Conservation (phyloP, 768 basidiomycete genomes). For the Ramaria rubella region DNA sequence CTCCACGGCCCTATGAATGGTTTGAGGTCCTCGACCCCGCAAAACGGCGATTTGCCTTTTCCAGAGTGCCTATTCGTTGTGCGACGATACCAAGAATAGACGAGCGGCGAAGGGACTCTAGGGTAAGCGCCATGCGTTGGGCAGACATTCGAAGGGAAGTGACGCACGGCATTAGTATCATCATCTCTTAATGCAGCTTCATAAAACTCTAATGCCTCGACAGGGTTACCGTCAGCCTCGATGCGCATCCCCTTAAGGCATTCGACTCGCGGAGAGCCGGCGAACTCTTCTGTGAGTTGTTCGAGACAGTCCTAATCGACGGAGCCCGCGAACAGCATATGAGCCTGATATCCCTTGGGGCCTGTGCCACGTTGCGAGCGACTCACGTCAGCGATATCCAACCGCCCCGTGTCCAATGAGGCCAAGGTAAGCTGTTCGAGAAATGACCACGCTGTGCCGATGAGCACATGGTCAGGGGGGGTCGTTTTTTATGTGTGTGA, state of each 20-base stretch:
- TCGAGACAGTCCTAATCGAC: slow-evolving; percentile 51
- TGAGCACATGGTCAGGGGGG: slow-evolving; percentile 1
- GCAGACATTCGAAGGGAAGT: background rate
- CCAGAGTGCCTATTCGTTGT: slow-evolving; percentile 53
- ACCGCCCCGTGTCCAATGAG: slow-evolving; percentile 64
- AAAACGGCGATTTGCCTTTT: slow-evolving; percentile 77
- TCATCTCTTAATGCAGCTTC: slow-evolving; percentile 53
- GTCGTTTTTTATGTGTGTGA: background rate
- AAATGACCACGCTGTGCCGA: slow-evolving; percentile 63
- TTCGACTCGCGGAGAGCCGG: slow-evolving; percentile 72
- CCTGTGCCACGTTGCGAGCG: background rate
- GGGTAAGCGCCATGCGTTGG: background rate
- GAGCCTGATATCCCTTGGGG: too few species aligned
- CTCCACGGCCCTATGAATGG: slow-evolving; percentile 58
- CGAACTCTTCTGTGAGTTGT: slow-evolving; percentile 60
- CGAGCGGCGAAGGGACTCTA: background rate
- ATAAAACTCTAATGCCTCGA: slow-evolving; percentile 57
- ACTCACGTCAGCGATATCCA: slow-evolving; percentile 67
- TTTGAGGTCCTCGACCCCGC: slow-evolving; percentile 42
- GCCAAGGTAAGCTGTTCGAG: slow-evolving; percentile 77
- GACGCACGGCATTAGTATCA: slow-evolving; percentile 62
- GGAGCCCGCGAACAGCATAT: slow-evolving; percentile 10
- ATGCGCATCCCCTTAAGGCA: slow-evolving; percentile 71
- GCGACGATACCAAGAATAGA: background rate
- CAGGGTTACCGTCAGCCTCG: slow-evolving; percentile 58